These are phyloP conservation scores for Pestalotiopsis sp. DNA, from an alignment of 2,329 filamentous ascomycete genomes.

Conservation along the genomic window DNA sequence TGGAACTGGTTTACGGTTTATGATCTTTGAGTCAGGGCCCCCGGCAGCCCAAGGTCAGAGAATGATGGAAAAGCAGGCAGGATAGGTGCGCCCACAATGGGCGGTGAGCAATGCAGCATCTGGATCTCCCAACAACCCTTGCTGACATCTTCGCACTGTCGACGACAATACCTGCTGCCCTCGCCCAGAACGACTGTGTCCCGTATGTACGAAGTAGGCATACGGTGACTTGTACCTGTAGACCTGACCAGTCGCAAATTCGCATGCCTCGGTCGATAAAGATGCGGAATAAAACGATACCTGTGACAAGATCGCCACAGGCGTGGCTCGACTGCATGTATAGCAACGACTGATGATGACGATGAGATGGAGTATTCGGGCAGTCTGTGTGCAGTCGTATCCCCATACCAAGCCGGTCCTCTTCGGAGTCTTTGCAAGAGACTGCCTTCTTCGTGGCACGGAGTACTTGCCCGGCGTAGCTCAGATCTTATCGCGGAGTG, in stretches of 20 bases:
- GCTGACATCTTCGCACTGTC: constrained; percentile 1
- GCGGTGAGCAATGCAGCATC: constrained; percentile 12
- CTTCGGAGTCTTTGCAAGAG: not conserved
- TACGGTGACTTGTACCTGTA: not conserved
- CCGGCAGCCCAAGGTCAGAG: not conserved
- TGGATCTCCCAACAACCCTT: constrained; percentile 9
- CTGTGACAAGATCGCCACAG: not conserved
- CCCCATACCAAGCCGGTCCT: not conserved
- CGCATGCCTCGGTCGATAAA: not conserved
- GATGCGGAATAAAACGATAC: not conserved
- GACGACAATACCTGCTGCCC: not conserved
- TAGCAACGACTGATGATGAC: not conserved
- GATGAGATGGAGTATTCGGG: not conserved
- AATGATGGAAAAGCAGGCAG: constrained; percentile 1
- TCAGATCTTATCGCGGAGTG: not conserved
- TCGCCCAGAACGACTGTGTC: not conserved
- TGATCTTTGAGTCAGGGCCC: not conserved
- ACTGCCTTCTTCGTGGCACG: not conserved
- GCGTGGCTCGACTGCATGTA: not conserved
- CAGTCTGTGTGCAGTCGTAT: not conserved
- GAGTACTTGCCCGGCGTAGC: not conserved
- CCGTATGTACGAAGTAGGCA: not conserved
- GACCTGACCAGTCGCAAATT: not conserved
- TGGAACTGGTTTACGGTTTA: constrained; percentile 6
- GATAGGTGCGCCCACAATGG: constrained; percentile 3